phyloP scores from a whole-genome alignment of 768 basidiomycete genomes.

The Kwoniella sp. region DNA sequence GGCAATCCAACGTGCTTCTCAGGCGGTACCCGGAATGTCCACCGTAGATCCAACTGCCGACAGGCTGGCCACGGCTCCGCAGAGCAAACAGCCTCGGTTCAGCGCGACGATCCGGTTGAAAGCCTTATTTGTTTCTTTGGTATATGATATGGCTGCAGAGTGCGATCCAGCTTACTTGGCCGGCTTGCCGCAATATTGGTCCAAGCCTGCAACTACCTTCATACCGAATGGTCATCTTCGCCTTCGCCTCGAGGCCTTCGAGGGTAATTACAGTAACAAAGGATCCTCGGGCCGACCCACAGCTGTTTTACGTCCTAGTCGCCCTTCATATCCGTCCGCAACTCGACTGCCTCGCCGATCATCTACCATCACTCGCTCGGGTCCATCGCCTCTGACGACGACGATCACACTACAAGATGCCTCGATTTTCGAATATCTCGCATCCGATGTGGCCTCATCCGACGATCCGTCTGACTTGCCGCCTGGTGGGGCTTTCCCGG shows the following conservation, averaged over 20 bases:
- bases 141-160: slow-evolving; percentile 35
- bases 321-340: neutral
- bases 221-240: slow-evolving; percentile 46
- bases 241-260: slow-evolving; percentile 30
- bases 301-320: slow-evolving; percentile 5
- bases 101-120: slow-evolving; percentile 28
- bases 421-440: slow-evolving; percentile 50
- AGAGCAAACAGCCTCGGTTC: slow-evolving; percentile 24
- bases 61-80: neutral
- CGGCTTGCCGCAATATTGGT: slow-evolving; percentile 34
- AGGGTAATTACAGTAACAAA: slow-evolving; percentile 25
- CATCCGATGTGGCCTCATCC: slow-evolving; percentile 18
- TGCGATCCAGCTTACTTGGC: neutral
- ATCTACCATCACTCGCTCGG: slow-evolving; percentile 15
- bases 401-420: slow-evolving; percentile 30
- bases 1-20: slow-evolving; percentile 8
- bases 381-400: slow-evolving; percentile 20
- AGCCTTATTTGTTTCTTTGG: slow-evolving; percentile 25
- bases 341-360: slow-evolving; percentile 9
- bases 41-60: neutral
- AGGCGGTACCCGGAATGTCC: neutral
- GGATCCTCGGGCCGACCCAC: slow-evolving; percentile 5
- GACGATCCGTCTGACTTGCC: slow-evolving; percentile 27
- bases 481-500: slow-evolving; percentile 59
- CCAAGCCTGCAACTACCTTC: slow-evolving; percentile 33